Base-by-base conservation (phyloP, 148 eudicot genomes). In the Tetragonia tetragonoides region DNA sequence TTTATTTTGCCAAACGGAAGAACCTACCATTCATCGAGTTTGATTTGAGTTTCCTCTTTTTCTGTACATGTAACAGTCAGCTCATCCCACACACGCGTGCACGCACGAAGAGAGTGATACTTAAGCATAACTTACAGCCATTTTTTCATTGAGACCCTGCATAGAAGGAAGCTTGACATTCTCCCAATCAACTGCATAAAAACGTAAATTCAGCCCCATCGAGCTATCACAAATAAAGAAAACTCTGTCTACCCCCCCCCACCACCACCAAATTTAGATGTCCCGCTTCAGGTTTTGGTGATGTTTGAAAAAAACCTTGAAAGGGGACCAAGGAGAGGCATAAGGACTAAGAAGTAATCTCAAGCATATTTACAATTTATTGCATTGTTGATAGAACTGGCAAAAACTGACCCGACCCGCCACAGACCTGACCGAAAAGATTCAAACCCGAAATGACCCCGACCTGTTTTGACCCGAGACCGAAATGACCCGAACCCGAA, bases 121-220 rank as follows among this genome's bases (percentile, higher is more conserved):
- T 10, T 49, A 49, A 80, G 10, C 24, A 71, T 38, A 70, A 81
- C 97, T 79, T 88, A 93, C 97, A 70, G 87, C 83, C 21, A 91
- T 75, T 60, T 84, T 78, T 79, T 72, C 79, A 82, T 82, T 90
- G 59, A 93, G 80, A 62, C 92, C 95, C 47, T 93, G 90, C 97
- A 93, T 88, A 59, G 73, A 60, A 39, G 97, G 93, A 67, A 92
- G 95, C 72, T 83, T 78, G 76, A 93, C 80, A 86, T 80, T 86
- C 75, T 89, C 95, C 87, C 86, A 85, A 54, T 93, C 90, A 85
- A 89, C 95, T 91, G 90, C 80, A 61, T 75, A 62, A 76, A 73
- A 66, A 24, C 15, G 16, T 14, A 8, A 53, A 40, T 74, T 17
- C 75, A 59, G 41, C 46, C 6, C 41, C 53, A 47, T 75, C 53